Evolutionary conservation across 1,139 yeast species (phyloP), one percentile per base, ranked within the genome.

Genomic region (Hansenula lynferdii): DNA sequence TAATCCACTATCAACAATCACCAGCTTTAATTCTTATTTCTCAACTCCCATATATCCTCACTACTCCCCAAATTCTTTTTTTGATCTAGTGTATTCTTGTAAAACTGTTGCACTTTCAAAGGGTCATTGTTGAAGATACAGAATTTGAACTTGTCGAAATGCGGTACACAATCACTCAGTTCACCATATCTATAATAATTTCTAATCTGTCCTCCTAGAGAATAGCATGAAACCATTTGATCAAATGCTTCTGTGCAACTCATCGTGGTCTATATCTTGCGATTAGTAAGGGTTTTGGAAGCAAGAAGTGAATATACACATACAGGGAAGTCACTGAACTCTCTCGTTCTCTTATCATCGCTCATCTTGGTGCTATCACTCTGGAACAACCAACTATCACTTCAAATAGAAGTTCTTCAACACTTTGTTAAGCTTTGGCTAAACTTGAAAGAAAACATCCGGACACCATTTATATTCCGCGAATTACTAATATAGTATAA

Each of bases 181-280:
- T 80, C 75, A 4, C 97, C 97, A 54, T 80, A 83, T 38, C 97
- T 64, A 57, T 90, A 90, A 54, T 85, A 82, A 59, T 83, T 75
- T 46, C 92, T 75, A 23, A 85, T 65, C 57, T 89, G 96, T 1
- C 96, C 96, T 2, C 97, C 97, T 3, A 89, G 57, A 0, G 96
- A 85, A 64, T 85, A 87, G 58, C 97, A 90, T 36, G 77, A 81
- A 36, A 89, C 72, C 27, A 90, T 66, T 54, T 86, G 95, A 59
- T 90, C 96, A 60, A 90, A 80, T 0, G 95, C 95, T 30, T 90
- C 85, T 37, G 83, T 67, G 53, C 89, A 81, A 40, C 75, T 72
- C 85, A 80, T 78, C 26, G 72, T 70, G 28, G 69, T 64, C 64
- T 60, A n/a, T n/a, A n/a, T n/a, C n/a, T n/a, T n/a, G n/a, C n/a